Percentiles rank a stretch among this genome's conserved stretches.
These are phyloP conservation scores for Apiospora rasikravindrae DNA, from an alignment of 2,329 filamentous ascomycete genomes.

Conservation along the genomic window DNA sequence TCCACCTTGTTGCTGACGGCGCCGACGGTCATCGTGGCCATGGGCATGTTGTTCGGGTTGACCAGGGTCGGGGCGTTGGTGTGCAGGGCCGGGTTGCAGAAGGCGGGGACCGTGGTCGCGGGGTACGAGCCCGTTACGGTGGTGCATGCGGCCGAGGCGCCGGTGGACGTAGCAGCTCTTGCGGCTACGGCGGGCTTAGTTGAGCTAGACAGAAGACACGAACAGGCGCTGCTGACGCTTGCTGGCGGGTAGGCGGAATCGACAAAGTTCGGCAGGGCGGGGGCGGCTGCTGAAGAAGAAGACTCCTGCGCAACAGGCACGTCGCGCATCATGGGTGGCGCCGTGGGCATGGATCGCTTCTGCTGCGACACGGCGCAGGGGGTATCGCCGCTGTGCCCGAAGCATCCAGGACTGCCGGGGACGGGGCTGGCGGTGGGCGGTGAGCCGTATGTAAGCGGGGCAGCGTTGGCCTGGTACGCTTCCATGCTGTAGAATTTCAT, in stretches of 20 bases:
- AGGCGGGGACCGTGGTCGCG: slow-evolving; percentile 35
- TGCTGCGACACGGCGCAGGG: neutral
- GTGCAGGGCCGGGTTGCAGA: slow-evolving; percentile 36
- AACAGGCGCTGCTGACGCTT: neutral
- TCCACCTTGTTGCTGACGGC: slow-evolving; percentile 36
- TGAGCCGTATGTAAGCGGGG: slow-evolving; percentile 33
- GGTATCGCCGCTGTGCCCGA: neutral
- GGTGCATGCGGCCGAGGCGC: slow-evolving; percentile 28
- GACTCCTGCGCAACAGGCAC: slow-evolving; percentile 2
- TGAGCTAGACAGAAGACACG: neutral
- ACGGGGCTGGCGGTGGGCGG: slow-evolving; percentile 35
- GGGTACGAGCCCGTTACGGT: slow-evolving; percentile 33
- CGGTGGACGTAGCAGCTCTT: neutral
- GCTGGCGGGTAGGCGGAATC: neutral
- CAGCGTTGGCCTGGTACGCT: slow-evolving; percentile 29
- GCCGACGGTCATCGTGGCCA: slow-evolving; percentile 33
- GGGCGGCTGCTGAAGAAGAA: slow-evolving; percentile 6
- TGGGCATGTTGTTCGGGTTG: slow-evolving; percentile 24
- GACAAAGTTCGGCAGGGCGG: slow-evolving; percentile 31
- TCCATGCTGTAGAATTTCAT: slow-evolving; percentile 33
- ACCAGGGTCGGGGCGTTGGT: slow-evolving; percentile 33
- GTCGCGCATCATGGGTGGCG: neutral
- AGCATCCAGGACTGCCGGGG: slow-evolving; percentile 23
- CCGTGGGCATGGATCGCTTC: neutral
- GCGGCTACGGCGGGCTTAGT: neutral